Base-by-base conservation (phyloP, 2,329 filamentous ascomycete species). In the Sporothrix mexicana region DNA sequence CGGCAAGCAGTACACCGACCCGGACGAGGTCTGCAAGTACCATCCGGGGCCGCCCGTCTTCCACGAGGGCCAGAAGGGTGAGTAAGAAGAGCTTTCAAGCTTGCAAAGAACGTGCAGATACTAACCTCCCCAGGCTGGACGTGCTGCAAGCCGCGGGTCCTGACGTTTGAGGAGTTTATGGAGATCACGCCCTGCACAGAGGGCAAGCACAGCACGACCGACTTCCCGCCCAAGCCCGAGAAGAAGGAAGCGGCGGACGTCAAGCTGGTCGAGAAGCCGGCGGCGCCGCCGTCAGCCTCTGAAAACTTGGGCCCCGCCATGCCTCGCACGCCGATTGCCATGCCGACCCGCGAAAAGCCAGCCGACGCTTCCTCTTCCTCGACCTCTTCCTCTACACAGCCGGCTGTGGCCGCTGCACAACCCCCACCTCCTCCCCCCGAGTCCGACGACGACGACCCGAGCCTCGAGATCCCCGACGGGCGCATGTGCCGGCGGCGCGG, bases 91-190 rank as follows among this genome's bases (percentile, higher is more conserved):
- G n/a, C n/a, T n/a, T n/a, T n/a, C n/a, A n/a, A n/a, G n/a, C n/a
- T n/a, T n/a, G n/a, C n/a, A n/a, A n/a, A n/a, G n/a, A n/a, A n/a
- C n/a, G n/a, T n/a, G n/a, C n/a, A n/a, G n/a, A n/a, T n/a, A n/a
- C 59, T 23, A 49, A 30, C 55, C 23, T 6, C 17, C 17, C 61
- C 79, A 98, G 95, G 96, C 80, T 98, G 96, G 95, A 97, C 97
- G 85, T 99, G 96, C 86, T 99, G 96, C 88, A 98, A 98, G 84
- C 92, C 95, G 73, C 92, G 96, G 79, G 94, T 98, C 78, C 87
- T 99, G 78, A 98, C 94, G 74, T 99, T 99, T 81, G 96, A 99
- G 83, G 96, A 99, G 84, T 99, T 99, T 86, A 93, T 99, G 82
- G 82, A 86, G 74, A 98, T 99, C 78, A 86, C 93, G 68, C 95